A percentile compares a stretch with the other conserved stretches of the same genome.
Evolutionary conservation across 371 early-diverging fungal genomes (phyloP).

Genomic region (Mortierella polycephala): DNA sequence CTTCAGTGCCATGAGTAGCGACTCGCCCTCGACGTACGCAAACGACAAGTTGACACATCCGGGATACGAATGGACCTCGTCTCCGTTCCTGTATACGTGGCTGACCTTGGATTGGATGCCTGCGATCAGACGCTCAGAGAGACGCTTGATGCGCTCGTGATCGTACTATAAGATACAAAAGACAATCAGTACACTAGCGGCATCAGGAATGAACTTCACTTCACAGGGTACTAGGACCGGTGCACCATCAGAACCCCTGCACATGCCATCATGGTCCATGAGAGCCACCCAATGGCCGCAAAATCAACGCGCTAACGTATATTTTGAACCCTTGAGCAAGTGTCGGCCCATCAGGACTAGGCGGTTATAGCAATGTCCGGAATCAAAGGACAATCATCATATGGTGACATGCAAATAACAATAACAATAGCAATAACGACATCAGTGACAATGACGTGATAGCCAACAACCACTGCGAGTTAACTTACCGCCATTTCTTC

Average conservation of each 20-base stretch:
- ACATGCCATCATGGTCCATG: slow-evolving; percentile 64
- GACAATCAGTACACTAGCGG: neutral
- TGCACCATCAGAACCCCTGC: slow-evolving; percentile 77
- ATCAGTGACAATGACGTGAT: neutral
- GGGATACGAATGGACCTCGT: slow-evolving; percentile 82
- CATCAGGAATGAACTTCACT: neutral
- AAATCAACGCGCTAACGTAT: neutral
- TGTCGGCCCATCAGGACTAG: slow-evolving; percentile 21
- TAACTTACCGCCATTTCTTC: slow-evolving; percentile 89
- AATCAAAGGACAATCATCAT: slow-evolving; percentile 53
- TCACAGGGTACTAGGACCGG: slow-evolving; percentile 1
- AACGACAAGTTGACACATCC: slow-evolving; percentile 99
- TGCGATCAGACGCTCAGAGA: slow-evolving; percentile 84
- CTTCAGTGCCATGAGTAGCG: slow-evolving; percentile 98
- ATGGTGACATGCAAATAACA: slow-evolving; percentile 8
- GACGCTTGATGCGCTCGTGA: slow-evolving; percentile 72
- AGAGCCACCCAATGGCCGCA: slow-evolving; percentile 9
- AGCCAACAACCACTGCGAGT: neutral
- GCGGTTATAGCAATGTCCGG: slow-evolving; percentile 43
- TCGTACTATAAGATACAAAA: slow-evolving; percentile 75
- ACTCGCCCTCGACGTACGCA: slow-evolving; percentile 99
- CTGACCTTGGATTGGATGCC: slow-evolving; percentile 82
- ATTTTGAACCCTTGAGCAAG: neutral
- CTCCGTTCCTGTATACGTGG: slow-evolving; percentile 93
- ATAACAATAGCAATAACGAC: neutral